phyloP scores from a whole-genome alignment of 805 yeast species.

The Tanozyma kutaoensis region DNA sequence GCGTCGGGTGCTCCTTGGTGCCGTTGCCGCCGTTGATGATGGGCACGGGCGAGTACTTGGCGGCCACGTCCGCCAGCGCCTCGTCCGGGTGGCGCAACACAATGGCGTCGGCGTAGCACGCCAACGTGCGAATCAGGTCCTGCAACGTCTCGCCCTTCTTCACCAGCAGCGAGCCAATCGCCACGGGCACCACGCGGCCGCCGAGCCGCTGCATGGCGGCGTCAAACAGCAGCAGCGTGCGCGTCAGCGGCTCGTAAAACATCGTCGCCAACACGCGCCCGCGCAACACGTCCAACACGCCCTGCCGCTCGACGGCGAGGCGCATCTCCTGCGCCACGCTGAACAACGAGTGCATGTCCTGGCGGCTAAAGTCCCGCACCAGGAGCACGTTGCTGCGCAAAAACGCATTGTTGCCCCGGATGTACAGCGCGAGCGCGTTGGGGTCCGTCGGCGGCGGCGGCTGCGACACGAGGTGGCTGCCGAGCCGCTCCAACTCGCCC shows the following conservation, averaged over 20 bases:
- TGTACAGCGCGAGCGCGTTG: conserved; percentile 63
- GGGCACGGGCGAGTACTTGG: conserved; percentile 94
- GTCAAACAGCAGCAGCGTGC: conserved; percentile 93
- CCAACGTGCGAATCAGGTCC: conserved; percentile 90
- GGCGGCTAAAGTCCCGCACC: conserved; percentile 75
- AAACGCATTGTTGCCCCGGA: conserved; percentile 81
- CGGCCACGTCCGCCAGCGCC: conserved; percentile 86
- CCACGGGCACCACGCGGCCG: conserved; percentile 86
- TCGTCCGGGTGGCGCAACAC: conserved; percentile 94
- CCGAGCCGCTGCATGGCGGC: conserved; percentile 99
- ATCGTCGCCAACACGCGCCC: conserved; percentile 89
- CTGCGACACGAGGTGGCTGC: conserved; percentile 60
- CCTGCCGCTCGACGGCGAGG: conserved; percentile 91
- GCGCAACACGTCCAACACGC: conserved; percentile 79
- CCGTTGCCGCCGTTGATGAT: conserved; percentile 98
- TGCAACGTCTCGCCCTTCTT: conserved; percentile 97
- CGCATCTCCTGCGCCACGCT: conserved; percentile 98
- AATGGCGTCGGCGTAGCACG: conserved; percentile 93
- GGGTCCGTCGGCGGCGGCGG: conserved; percentile 69
- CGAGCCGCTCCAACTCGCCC: conserved; percentile 32
- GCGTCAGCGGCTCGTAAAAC: conserved; percentile 96
- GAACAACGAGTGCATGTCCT: conserved; percentile 84
- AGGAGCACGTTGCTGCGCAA: conserved; percentile 78
- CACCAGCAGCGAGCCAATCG: conserved; percentile 82
- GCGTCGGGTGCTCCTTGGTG: conserved; percentile 96